These are phyloP conservation scores for Dactylonectria estremocensis DNA, from an alignment of 2,329 filamentous ascomycete genomes.

Conservation along the genomic window DNA sequence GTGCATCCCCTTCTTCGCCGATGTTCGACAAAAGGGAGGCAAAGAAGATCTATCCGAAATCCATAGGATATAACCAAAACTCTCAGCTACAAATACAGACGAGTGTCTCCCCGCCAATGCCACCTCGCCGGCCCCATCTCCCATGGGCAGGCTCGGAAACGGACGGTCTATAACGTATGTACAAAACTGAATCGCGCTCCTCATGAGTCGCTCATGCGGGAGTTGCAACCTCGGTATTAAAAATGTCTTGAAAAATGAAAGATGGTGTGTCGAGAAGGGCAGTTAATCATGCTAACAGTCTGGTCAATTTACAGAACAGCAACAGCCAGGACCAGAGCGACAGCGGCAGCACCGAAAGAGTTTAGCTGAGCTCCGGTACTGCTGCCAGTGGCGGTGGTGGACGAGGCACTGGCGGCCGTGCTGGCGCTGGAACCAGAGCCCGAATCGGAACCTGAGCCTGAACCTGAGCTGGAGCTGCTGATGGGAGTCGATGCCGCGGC, in stretches of 20 bases:
- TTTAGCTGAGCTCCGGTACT: constrained; percentile 45
- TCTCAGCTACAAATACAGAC: constrained; percentile 5
- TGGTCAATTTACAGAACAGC: constrained; percentile 47
- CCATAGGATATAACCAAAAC: constrained; percentile 2
- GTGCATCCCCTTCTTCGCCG: background rate
- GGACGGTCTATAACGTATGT: constrained; percentile 24
- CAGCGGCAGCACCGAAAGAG: constrained; percentile 51
- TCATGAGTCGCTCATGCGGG: background rate
- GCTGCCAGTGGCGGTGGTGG: constrained; percentile 32
- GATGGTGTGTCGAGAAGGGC: constrained; percentile 22
- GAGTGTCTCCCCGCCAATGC: background rate
- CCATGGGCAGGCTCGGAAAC: background rate
- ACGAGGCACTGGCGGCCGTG: constrained; percentile 23
- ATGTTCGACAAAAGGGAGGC: background rate
- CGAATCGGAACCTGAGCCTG: constrained; percentile 40
- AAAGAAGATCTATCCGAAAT: background rate
- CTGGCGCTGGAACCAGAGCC: constrained; percentile 32
- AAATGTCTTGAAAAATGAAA: constrained; percentile 18
- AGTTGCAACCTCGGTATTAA: constrained; percentile 19
- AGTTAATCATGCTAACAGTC: background rate
- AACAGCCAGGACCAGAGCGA: constrained; percentile 50
- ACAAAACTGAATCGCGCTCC: constrained; percentile 10
- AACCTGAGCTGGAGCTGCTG: constrained; percentile 31
- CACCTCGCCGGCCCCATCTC: background rate
- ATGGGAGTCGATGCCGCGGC: background rate